phyloP scores from a whole-genome alignment of 106 monocot species.

The Dioscorea alata region DNA sequence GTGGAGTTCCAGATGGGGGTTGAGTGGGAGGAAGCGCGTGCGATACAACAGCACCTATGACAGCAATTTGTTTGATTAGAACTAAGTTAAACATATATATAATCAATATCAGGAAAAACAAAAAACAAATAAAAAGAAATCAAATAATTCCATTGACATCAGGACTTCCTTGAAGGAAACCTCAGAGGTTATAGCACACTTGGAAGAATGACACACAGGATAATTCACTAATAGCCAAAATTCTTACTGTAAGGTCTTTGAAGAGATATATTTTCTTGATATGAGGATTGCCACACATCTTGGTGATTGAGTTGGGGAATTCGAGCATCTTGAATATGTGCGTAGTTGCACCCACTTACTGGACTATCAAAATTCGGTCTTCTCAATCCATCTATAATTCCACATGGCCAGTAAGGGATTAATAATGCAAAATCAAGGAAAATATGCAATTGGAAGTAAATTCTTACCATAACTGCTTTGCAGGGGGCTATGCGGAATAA shows the following conservation, averaged over 20 bases:
- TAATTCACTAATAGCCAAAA: neutral
- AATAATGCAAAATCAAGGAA: no score
- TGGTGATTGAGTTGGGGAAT: neutral
- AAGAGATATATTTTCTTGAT: neutral
- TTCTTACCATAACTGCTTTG: conserved; percentile 24
- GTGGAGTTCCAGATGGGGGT: no score
- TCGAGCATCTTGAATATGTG: neutral
- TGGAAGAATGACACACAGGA: neutral
- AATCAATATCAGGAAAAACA: no score
- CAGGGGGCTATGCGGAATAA: conserved; percentile 4
- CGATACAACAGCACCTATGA: no score
- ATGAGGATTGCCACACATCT: neutral
- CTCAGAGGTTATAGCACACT: neutral
- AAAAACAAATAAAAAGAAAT: no score
- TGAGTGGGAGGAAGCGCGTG: no score
- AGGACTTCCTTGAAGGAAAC: neutral
- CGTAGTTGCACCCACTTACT: no score
- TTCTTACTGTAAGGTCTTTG: neutral
- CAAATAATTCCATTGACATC: neutral
- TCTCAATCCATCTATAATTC: no score
- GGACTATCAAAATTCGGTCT: no score
- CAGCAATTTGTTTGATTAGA: no score
- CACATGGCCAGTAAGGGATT: no score
- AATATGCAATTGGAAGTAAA: neutral
- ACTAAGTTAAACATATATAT: no score